phyloP scores from a whole-genome alignment of 139 green algal species.

The Chlorella sp. region DNA sequence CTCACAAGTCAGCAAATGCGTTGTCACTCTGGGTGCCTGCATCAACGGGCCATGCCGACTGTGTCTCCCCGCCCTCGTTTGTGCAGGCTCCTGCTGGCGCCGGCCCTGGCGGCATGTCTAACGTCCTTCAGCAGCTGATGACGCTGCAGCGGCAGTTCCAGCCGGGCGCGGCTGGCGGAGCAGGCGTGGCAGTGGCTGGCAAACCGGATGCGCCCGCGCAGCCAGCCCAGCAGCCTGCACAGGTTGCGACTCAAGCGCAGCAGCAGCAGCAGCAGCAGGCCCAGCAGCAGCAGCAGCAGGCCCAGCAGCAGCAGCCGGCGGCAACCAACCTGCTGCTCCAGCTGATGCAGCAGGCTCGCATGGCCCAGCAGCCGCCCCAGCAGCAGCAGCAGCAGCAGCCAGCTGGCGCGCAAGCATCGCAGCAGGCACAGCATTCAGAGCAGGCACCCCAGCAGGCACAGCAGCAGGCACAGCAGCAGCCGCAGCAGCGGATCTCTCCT shows the following conservation, averaged over 20 bases:
- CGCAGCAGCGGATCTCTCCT: neutral
- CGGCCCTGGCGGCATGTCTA: neutral
- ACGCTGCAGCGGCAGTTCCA: slow-evolving; percentile 11
- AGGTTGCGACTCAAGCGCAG: neutral
- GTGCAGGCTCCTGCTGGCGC: neutral
- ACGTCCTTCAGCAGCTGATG: slow-evolving; percentile 14
- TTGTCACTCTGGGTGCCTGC: too few relatives aligned
- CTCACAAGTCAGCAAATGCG: too few relatives aligned
- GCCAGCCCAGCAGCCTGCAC: neutral
- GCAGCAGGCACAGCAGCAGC: neutral
- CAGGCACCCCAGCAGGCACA: too few relatives aligned
- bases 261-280: neutral
- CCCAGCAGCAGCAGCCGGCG: neutral
- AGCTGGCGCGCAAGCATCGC: too few relatives aligned
- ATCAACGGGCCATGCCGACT: too few relatives aligned
- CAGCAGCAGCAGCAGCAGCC: neutral
- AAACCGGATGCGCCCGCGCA: neutral
- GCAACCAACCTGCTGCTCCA: neutral
- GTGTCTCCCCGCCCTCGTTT: neutral
- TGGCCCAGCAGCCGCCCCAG: too few relatives aligned
- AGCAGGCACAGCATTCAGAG: neutral
- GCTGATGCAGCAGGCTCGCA: neutral
- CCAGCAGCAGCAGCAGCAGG: neutral
- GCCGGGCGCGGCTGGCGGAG: neutral
- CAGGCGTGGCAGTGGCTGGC: neutral